A percentile compares a stretch with the other conserved stretches of the same genome.
These are phyloP conservation scores for Odontarrhena argentea DNA, from an alignment of 345 rosid species.

Conservation along the genomic window DNA sequence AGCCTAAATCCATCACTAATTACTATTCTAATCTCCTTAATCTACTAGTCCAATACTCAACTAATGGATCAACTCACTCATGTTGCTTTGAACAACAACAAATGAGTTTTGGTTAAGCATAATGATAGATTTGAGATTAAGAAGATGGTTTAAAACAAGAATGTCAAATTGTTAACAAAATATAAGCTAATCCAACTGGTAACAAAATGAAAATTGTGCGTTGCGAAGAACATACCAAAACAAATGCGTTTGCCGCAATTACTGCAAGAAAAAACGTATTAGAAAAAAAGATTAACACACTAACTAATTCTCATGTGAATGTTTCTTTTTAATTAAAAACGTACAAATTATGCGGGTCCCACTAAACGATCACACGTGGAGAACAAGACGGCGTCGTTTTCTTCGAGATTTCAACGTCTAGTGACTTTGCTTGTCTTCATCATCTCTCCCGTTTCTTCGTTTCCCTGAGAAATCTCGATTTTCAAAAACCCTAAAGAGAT, in stretches of 20 bases:
- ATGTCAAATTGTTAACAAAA: too few relatives aligned
- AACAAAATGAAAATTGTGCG: conserved; percentile 25
- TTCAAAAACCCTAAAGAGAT: conserved; percentile 1
- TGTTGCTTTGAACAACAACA: too few relatives aligned
- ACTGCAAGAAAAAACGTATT: conserved; percentile 21
- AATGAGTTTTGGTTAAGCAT: too few relatives aligned
- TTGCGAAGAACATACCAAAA: conserved; percentile 17
- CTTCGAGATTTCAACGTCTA: conserved; percentile 22
- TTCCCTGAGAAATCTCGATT: conserved; percentile 23
- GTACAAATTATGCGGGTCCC: neutral
- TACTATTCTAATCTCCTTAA: too few relatives aligned
- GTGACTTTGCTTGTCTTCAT: conserved; percentile 1
- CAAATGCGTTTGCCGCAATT: conserved; percentile 18
- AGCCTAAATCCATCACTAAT: too few relatives aligned
- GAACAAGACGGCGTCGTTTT: conserved; percentile 27
- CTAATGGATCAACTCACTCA: too few relatives aligned
- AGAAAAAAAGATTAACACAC: neutral
- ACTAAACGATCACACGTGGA: conserved; percentile 26
- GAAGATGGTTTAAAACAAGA: too few relatives aligned
- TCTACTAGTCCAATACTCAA: too few relatives aligned
- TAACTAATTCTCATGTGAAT: neutral
- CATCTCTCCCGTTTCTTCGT: neutral
- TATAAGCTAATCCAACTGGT: too few relatives aligned
- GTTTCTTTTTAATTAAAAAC: neutral
- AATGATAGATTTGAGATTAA: too few relatives aligned